Base-by-base conservation (phyloP, 2,329 filamentous ascomycete species). In the Talaromyces sp. region DNA sequence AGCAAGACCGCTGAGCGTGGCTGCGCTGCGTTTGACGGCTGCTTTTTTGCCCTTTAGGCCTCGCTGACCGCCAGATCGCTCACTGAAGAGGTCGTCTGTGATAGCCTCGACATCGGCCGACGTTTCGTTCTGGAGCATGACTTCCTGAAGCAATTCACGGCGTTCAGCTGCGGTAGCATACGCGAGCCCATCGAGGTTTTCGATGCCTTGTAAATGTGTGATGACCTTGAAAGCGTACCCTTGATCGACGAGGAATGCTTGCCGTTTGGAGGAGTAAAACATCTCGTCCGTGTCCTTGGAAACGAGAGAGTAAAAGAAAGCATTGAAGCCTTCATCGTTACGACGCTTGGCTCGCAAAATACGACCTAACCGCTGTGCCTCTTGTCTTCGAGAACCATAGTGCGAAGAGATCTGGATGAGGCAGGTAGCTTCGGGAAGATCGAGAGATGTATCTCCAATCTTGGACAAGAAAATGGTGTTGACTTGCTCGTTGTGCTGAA, bases 191-290 rank as follows among this genome's bases (percentile, higher is more conserved):
- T 89, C 87, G 57, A 93, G 88, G 61, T 90, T 85, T 62, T 97
- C 91, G 64, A 99, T 91, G 56, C 93, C 94, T 69, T 92, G 88
- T 8, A 99, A 82, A 70, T 96, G 91, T 0, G 94, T 99, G 72
- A 99, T 99, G 63, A 97, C 93, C 73, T 97, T 97, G 83, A 99
- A 99, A 0, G 94, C 93, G 72, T 99, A 99, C 10, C 94, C 94
- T 75, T 99, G 94, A 66, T 99, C 94, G 24, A 99, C 92, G 0
- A 99, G 81, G 79, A 99, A 99, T 0, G 94, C 93, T 75, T 99
- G 94, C 10, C 94, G 85, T 75, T 97, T 97, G 3, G 92, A 92
- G 0, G 93, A 97, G 74, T 96, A 99, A 72, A 88, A 94, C 93
- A 99, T 97, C 74, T 99, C 94, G 63, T 92, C 88, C 0, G 94